Evolutionary conservation across 495 filamentous ascomycete species (phyloP).

Genomic region (Neurospora sp.): DNA sequence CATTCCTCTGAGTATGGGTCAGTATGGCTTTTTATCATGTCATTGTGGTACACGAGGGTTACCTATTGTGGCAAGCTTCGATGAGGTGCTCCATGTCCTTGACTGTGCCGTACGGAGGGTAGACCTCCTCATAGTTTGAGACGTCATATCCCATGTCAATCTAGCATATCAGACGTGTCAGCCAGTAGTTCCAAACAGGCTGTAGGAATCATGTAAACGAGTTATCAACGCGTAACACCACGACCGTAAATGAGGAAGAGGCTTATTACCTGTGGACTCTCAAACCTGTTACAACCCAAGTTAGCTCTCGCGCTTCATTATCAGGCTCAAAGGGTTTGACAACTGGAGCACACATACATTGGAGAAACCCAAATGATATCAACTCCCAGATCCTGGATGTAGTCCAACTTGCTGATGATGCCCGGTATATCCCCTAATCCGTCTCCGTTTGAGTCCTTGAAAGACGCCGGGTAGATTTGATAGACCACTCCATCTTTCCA

Average conservation of each 20-base stretch:
- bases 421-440: conserved; percentile 60
- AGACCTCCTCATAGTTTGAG: conserved; percentile 51
- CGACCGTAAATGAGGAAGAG: background rate
- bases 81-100: conserved; percentile 54
- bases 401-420: conserved; percentile 57
- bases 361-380: conserved; percentile 64
- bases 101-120: conserved; percentile 52
- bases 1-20: conserved; percentile 46
- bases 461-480: conserved; percentile 62
- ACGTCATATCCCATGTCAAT: conserved; percentile 54
- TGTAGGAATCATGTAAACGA: background rate
- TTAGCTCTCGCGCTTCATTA: background rate
- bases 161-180: background rate
- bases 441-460: conserved; percentile 58
- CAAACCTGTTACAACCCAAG: conserved; percentile 27
- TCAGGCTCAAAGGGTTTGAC: no score
- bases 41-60: background rate
- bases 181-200: background rate
- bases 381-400: conserved; percentile 52
- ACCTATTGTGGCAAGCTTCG: conserved; percentile 41
- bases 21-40: background rate
- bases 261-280: conserved; percentile 43
- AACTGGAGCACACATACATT: conserved; percentile 16
- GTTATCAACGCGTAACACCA: background rate
- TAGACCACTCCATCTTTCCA: conserved; percentile 46